Evolutionary conservation across 176 grass and related monocot species (phyloP), one percentile per base, ranked within the genome.

Genomic region (Carex kokanica): DNA sequence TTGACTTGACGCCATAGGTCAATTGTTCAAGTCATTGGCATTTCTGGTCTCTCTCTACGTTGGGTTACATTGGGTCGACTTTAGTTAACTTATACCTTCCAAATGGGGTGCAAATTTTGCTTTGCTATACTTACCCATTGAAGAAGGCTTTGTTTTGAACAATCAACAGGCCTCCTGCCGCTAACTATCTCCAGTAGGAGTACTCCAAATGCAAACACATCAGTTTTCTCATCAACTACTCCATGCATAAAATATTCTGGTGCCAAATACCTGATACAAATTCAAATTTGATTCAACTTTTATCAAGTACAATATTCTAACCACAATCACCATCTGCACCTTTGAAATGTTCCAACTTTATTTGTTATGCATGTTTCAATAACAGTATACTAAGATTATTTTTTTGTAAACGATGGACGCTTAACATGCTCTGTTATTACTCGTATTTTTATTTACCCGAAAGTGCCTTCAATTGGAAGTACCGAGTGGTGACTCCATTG

Each of bases 221-320:
- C 95, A 0, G 91, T 95, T 66, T 98, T 98, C 53, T 98, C 92
- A 6, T 98, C 95, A 25, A 95, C 89, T 5, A 98, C 91, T 71
- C 95, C 92, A 5, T 98, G 92, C 95, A 90, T 98, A 89, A 95
- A 98, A 74, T 98, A 95, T 67, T 98, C 95, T 27, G 95, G 95
- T 43, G 95, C 95, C 80, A 98, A 87, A 53, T 98, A 95, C 83
- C 94, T 97, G 88, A 75, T 75, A 75, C 23, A 75, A 9, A 54
- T 75, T 74, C n/a, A 74, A 52, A 52, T 25, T 29, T 3, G 21
- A 54, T 54, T 54, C 47, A 77, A 17, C 49, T 77, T 75, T 55
- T 31, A 77, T 54, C 49, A 77, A 38, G 10, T 8, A 24, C 20
- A 18, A 51, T 45, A 49, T 73, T 73, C 13, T n/a, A 5, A 43